Percentiles rank a stretch among this genome's conserved stretches.
Evolutionary conservation across 495 filamentous ascomycete species (phyloP).

Genomic region (Aspergillus heteromorphus): DNA sequence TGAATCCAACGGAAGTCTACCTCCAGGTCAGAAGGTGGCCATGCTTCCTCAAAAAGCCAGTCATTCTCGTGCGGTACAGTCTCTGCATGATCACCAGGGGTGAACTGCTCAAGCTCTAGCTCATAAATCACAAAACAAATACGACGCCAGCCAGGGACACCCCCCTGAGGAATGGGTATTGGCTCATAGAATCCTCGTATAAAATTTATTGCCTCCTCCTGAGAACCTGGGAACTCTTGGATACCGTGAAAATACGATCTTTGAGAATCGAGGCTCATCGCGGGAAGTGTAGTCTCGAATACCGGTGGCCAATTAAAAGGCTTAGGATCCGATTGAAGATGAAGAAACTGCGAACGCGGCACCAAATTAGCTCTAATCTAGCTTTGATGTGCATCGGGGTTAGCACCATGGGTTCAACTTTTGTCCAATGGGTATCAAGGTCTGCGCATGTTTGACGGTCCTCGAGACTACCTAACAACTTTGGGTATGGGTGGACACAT

Average conservation of each 20-base stretch:
- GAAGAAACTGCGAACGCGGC: slow-evolving; percentile 16
- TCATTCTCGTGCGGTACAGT: slow-evolving; percentile 6
- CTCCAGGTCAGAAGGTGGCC: slow-evolving; percentile 12
- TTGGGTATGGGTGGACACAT: slow-evolving; percentile 28
- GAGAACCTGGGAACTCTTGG: slow-evolving; percentile 10
- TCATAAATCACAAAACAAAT: slow-evolving; percentile 38
- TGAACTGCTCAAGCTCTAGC: not conserved
- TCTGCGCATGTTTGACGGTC: slow-evolving; percentile 29
- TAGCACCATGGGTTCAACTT: slow-evolving; percentile 23
- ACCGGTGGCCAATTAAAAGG: slow-evolving; percentile 22
- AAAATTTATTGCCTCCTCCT: slow-evolving; percentile 3
- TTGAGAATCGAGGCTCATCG: not conserved
- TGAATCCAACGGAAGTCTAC: slow-evolving; percentile 22
- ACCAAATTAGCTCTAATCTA: not conserved
- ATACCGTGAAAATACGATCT: slow-evolving; percentile 24
- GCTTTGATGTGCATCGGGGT: not conserved
- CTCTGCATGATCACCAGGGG: not conserved
- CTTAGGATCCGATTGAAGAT: slow-evolving; percentile 11
- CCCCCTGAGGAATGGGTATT: slow-evolving; percentile 19
- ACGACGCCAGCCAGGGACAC: slow-evolving; percentile 35
- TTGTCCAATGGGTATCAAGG: slow-evolving; percentile 13
- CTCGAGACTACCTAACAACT: slow-evolving; percentile 2
- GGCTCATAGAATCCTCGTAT: slow-evolving; percentile 30
- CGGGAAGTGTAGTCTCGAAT: slow-evolving; percentile 20
- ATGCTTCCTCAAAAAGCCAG: slow-evolving; percentile 9